Evolutionary conservation across 306 rosid genomes (phyloP), one percentile per base, ranked within the genome.

Genomic region (Castanea crenata): DNA sequence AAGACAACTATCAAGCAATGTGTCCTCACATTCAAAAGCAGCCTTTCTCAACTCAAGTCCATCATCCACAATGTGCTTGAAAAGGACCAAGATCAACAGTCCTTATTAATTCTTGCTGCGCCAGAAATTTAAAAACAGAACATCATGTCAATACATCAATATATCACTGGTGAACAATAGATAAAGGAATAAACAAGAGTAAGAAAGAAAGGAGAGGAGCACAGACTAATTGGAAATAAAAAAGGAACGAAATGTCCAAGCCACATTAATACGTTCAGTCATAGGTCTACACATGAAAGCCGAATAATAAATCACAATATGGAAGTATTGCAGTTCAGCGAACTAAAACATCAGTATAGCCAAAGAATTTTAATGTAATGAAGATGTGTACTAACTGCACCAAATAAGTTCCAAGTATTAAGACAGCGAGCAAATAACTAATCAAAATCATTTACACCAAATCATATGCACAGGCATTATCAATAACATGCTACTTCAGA

Each of bases 1-100:
- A 69, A 96, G 98, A 86, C 99, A 96, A 82, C 98, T 93, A 78
- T 93, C 99, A 41, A 96, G 90, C 87, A 96, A 87, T 46, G 98
- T 93, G 82, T 96, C 99, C 76, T 93, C 98, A 34, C 98, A 93
- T 84, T 96, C 99, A 75, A 34, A 34, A 34, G 38, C 38, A 34
- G 38, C 6, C 38, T 5, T 34, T 34, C 38, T 34, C 38, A 34
- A 34, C 6, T 34, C 38, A 34, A 34, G 38, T 5, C 38, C 38
- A 5, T 34, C 38, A 34, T 34, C 38, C 38, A 34, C 38, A 34
- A 34, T 34, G 38, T 34, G 34, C 5, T 31, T 31, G 34, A 31
- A 31, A 31, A 21, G 34, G 34, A 31, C 34, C 34, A 31, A 31
- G 5, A 31, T 31, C 34, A 31, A 31, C 34, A 0, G 34, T 31